Evolutionary conservation across 31 red algal species (phyloP).

Genomic region (Porphyra umbilicalis): DNA sequence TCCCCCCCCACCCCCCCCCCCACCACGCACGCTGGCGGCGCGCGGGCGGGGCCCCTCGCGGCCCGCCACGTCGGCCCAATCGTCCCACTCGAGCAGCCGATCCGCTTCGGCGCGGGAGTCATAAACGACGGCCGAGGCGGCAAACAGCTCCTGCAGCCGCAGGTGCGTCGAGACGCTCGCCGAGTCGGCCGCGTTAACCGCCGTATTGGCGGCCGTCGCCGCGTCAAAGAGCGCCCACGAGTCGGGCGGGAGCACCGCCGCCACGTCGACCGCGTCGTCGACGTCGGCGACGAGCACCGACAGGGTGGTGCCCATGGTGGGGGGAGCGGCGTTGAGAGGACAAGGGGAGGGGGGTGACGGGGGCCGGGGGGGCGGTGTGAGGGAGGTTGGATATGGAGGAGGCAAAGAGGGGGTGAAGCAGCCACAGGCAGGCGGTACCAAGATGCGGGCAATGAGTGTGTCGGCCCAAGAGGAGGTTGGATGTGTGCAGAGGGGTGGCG

Average conservation of each 20-base stretch:
- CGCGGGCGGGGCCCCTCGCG: no score
- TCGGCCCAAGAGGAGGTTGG: background rate
- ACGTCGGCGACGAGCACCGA: background rate
- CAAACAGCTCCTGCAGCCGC: background rate
- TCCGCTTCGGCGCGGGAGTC: background rate
- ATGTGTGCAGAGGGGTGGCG: background rate
- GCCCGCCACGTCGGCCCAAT: background rate
- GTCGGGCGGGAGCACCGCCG: background rate
- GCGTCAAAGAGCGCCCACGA: background rate
- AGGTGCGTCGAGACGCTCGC: background rate
- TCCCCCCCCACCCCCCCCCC: no score
- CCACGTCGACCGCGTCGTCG: background rate
- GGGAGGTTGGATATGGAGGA: background rate
- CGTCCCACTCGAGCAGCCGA: background rate
- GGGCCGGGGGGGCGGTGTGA: background rate
- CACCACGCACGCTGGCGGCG: no score
- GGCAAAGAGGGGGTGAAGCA: background rate
- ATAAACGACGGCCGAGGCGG: background rate
- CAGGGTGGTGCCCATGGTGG: background rate
- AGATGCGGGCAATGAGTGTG: no score
- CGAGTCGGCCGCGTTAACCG: background rate
- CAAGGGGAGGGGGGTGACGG: background rate
- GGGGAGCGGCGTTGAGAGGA: background rate
- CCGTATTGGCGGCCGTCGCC: background rate
- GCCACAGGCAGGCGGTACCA: no score